Conservation (phyloP, 768 basidiomycete genomes). For the Pholiota conissans region DNA sequence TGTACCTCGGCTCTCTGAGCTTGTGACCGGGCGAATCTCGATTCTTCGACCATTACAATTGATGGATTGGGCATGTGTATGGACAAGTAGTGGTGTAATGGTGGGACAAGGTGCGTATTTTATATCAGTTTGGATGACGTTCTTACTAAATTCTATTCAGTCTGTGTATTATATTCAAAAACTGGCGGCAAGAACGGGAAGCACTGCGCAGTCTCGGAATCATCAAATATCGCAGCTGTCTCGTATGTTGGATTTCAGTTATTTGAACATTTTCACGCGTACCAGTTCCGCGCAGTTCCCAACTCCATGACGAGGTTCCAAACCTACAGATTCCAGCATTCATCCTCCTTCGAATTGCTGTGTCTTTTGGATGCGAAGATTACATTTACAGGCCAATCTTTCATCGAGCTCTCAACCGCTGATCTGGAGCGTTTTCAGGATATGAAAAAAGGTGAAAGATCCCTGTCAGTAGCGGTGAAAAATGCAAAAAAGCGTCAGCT, state of each 20-base stretch:
- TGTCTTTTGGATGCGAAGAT: background rate
- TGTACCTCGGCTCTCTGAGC: constrained; percentile 16
- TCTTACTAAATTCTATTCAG: background rate
- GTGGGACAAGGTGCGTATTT: background rate
- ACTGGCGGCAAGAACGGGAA: constrained; percentile 27
- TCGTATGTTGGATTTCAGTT: constrained; percentile 22
- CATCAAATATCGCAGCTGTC: constrained; percentile 21
- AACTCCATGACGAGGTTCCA: background rate
- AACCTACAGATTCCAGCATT: background rate
- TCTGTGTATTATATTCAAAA: constrained; percentile 23
- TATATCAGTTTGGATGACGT: background rate
- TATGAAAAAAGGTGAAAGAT: background rate
- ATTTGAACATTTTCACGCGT: background rate
- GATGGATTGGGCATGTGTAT: background rate
- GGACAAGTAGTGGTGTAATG: background rate
- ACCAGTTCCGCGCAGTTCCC: constrained; percentile 5
- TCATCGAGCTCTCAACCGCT: background rate
- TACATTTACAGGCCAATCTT: background rate
- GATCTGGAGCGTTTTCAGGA: background rate
- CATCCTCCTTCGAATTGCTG: background rate
- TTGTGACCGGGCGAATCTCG: background rate
- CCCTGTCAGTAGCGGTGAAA: background rate
- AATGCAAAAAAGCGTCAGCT: background rate
- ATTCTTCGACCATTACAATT: background rate
- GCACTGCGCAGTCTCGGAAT: constrained; percentile 17